A percentile compares a stretch with the other conserved stretches of the same genome.
phyloP scores from a whole-genome alignment of 2,329 filamentous ascomycete genomes.

The Alternaria sp. region DNA sequence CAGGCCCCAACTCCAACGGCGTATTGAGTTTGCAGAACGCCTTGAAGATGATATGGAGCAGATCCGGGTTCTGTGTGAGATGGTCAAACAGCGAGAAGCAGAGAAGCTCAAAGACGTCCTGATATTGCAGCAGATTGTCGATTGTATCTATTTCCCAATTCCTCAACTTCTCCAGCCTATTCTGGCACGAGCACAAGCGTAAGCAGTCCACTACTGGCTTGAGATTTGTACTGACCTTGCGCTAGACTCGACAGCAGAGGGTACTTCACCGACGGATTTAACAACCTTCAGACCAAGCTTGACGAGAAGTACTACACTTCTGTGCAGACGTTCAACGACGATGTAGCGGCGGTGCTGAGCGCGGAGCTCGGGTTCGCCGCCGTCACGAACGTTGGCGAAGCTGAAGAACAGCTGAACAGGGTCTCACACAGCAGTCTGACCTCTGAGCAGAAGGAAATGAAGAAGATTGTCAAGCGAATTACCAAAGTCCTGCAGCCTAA shows the following conservation, averaged over 20 bases:
- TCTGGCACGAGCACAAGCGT: constrained; percentile 81
- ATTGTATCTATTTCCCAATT: constrained; percentile 91
- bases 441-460: constrained; percentile 78
- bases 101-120: constrained; percentile 79
- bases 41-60: constrained; percentile 79
- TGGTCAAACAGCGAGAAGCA: constrained; percentile 77
- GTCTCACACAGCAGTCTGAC: constrained; percentile 54
- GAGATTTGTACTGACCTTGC: constrained; percentile 5
- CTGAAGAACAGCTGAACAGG: constrained; percentile 54
- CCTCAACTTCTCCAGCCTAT: constrained; percentile 78
- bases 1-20: constrained; percentile 75
- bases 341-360: constrained; percentile 65
- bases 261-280: constrained; percentile 63
- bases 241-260: constrained; percentile 58
- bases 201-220: constrained; percentile 59
- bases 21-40: constrained; percentile 86
- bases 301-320: constrained; percentile 67
- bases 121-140: constrained; percentile 79
- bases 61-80: constrained; percentile 73
- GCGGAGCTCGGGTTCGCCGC: constrained; percentile 62
- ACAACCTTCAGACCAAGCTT: constrained; percentile 62
- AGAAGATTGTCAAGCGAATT: constrained; percentile 87
- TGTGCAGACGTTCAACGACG: constrained; percentile 67
- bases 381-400: constrained; percentile 50
- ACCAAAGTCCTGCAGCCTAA: constrained; percentile 81